phyloP scores from a whole-genome alignment of 129 eudicot species.

The Tanacetum coccineum region DNA sequence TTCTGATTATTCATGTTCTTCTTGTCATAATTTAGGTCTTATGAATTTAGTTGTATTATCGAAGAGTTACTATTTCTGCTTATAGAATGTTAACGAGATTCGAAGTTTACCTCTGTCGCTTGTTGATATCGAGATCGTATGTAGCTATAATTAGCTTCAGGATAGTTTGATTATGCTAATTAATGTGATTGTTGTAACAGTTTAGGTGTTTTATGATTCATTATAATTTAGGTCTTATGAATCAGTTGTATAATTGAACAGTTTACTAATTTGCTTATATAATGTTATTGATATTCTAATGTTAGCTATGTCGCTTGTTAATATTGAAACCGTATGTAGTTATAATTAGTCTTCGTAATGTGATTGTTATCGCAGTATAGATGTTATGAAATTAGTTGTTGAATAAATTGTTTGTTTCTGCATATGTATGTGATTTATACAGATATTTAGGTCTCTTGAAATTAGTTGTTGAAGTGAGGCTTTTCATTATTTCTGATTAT shows the following conservation, averaged over 20 bases:
- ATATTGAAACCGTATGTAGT: background rate
- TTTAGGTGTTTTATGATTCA: background rate
- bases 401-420: constrained; percentile 1
- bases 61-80: no score
- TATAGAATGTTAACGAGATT: no score
- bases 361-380: background rate
- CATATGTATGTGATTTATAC: background rate
- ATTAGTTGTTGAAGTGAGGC: background rate
- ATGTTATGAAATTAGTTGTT: background rate
- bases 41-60: no score
- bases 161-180: constrained; percentile 13
- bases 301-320: background rate
- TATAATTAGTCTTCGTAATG: background rate
- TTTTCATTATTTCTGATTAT: no score
- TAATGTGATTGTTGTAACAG: background rate
- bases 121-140: constrained; percentile 5
- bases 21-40: no score
- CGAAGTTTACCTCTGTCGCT: background rate
- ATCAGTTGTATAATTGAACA: background rate
- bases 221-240: background rate
- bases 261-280: constrained; percentile 1
- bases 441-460: background rate
- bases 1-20: no score
- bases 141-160: background rate
- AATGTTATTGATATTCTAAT: no score